phyloP scores from a whole-genome alignment of 345 rosid species.

The Eucalyptus erythrocorys region DNA sequence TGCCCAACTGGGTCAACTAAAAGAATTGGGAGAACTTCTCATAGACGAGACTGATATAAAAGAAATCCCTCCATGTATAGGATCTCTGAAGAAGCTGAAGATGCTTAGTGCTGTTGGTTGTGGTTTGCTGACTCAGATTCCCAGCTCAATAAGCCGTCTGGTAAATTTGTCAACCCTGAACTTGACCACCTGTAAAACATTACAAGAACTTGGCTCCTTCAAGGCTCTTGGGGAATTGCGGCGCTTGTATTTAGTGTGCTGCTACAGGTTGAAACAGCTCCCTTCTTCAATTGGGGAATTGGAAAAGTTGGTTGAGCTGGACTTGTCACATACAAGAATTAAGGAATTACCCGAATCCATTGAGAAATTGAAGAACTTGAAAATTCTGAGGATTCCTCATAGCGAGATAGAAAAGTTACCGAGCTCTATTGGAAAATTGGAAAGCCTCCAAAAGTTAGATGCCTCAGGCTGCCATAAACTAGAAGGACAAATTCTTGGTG shows the following conservation, averaged over 20 bases:
- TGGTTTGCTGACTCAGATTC: background rate
- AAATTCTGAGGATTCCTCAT: background rate
- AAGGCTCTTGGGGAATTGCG: background rate
- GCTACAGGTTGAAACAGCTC: background rate
- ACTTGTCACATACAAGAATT: background rate
- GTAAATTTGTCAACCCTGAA: background rate
- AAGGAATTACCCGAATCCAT: background rate
- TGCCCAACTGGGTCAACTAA: background rate
- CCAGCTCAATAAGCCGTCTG: background rate
- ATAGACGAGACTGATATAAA: background rate
- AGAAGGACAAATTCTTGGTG: background rate
- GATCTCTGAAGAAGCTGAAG: background rate
- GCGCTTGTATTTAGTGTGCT: background rate
- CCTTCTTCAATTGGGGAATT: background rate
- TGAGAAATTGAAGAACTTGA: rapidly evolving
- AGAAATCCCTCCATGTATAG: background rate
- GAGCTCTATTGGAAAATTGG: background rate
- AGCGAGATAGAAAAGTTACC: background rate
- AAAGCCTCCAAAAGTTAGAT: background rate
- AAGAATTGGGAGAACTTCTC: background rate
- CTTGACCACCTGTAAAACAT: background rate
- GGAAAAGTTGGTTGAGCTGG: background rate
- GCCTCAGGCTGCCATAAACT: background rate
- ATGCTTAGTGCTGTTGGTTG: background rate
- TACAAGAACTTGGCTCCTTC: background rate